These are phyloP conservation scores for Aleurites moluccanus DNA, from an alignment of 441 rosid genomes.

Conservation along the genomic window DNA sequence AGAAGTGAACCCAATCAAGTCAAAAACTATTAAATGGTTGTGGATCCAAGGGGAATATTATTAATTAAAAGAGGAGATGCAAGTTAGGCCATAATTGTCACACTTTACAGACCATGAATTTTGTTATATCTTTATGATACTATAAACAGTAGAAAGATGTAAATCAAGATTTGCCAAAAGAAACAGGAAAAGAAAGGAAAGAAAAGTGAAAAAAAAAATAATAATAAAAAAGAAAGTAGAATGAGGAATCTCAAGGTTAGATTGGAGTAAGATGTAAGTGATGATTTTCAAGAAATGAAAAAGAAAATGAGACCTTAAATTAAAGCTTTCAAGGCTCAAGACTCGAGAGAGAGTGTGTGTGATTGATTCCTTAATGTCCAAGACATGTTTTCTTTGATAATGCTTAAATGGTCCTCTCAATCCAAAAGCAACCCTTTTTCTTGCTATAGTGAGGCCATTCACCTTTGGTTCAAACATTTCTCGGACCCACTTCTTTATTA, in stretches of 20 bases:
- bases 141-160: constrained; percentile 18
- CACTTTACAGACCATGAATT: constrained; percentile 9
- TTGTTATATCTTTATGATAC: constrained; percentile 31
- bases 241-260: constrained; percentile 39
- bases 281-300: neutral
- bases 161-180: constrained; percentile 26
- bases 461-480: constrained; percentile 28
- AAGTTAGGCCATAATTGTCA: constrained; percentile 9
- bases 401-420: constrained; percentile 32
- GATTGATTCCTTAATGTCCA: constrained; percentile 25
- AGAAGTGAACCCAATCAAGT: constrained; percentile 10
- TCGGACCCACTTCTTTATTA: constrained; percentile 26
- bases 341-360: too few species aligned
- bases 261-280: too few species aligned
- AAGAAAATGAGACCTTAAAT: too few species aligned
- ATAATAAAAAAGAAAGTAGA: constrained; percentile 4
- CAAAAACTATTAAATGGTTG: constrained; percentile 22
- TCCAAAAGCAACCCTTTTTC: constrained; percentile 35
- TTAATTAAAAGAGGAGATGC: neutral
- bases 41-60: constrained; percentile 23
- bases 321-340: neutral
- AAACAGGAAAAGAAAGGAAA: neutral
- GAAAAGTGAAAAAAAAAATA: neutral
- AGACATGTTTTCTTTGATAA: constrained; percentile 27
- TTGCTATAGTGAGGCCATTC: constrained; percentile 22